phyloP scores from a whole-genome alignment of 352 stramenopile species.

The Saprolegnia parasitica region DNA sequence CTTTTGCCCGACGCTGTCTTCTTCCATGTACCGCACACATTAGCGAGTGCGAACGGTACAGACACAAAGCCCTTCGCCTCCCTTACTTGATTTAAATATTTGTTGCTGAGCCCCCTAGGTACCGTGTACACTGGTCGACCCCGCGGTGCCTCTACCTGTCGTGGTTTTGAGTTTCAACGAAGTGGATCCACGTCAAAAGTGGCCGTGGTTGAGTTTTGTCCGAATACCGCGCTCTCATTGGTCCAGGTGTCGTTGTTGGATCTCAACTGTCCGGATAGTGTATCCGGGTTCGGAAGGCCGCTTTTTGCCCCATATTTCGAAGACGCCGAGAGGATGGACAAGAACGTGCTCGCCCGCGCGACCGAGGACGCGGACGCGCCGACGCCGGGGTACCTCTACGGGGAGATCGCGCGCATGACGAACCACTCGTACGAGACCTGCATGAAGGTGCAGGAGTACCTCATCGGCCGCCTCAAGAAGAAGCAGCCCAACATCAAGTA shows the following conservation, averaged over 20 bases:
- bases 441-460: slow-evolving; percentile 85
- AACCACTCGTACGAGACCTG: slow-evolving; percentile 88
- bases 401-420: slow-evolving; percentile 93
- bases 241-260: neutral
- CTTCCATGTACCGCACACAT: too few species aligned
- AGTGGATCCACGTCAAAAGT: too few species aligned
- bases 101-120: too few species aligned
- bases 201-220: neutral
- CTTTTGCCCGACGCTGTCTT: too few species aligned
- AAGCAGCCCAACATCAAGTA: slow-evolving; percentile 94
- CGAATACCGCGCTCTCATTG: neutral
- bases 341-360: slow-evolving; percentile 86
- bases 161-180: too few species aligned
- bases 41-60: too few species aligned
- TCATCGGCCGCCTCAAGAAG: slow-evolving; percentile 90
- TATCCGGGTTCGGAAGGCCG: neutral
- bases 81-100: too few species aligned
- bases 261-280: neutral
- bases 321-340: slow-evolving; percentile 73
- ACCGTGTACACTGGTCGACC: too few species aligned
- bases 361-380: slow-evolving; percentile 92
- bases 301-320: slow-evolving; percentile 5
- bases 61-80: too few species aligned
- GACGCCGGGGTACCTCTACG: slow-evolving; percentile 95
- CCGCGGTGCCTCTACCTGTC: too few species aligned